Conservation (phyloP, 1,139 yeast species). For the Candida mesenterica region DNA sequence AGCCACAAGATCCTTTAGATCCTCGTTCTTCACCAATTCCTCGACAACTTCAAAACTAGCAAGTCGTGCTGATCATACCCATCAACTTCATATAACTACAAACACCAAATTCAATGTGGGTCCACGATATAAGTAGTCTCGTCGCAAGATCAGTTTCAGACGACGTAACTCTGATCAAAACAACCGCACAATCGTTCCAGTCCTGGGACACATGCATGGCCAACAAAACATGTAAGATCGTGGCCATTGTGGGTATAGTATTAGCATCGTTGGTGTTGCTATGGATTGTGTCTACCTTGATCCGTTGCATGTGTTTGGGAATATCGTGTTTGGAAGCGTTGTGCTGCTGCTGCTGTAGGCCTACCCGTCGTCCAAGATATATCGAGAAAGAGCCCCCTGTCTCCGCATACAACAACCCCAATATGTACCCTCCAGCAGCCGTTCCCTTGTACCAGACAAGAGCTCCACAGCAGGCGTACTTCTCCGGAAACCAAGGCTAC, state of each 20-base stretch:
- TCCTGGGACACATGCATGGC: constrained; percentile 81
- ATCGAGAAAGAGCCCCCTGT: constrained; percentile 15
- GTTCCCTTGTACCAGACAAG: constrained; percentile 19
- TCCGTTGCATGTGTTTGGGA: constrained; percentile 48
- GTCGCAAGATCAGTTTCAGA: constrained; percentile 4
- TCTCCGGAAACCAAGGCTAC: constrained; percentile 16
- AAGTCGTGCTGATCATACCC: too few species aligned
- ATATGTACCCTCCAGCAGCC: constrained; percentile 36
- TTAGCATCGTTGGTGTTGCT: constrained; percentile 47
- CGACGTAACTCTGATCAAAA: constrained; percentile 18
- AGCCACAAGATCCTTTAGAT: too few species aligned
- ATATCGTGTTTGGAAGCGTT: constrained; percentile 41
- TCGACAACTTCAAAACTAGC: too few species aligned
- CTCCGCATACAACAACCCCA: constrained; percentile 32
- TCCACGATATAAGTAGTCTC: constrained; percentile 3
- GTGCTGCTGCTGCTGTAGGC: constrained; percentile 46
- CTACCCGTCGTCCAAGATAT: constrained; percentile 19
- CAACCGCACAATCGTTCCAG: constrained; percentile 59
- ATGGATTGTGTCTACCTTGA: constrained; percentile 44
- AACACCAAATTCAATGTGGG: constrained; percentile 7
- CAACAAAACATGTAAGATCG: constrained; percentile 68
- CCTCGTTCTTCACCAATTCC: too few species aligned
- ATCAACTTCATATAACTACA: neutral
- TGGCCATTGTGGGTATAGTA: constrained; percentile 72
- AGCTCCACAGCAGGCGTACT: constrained; percentile 17